A percentile compares a stretch with the other conserved stretches of the same genome.
Evolutionary conservation across 345 rosid species (phyloP).

Genomic region (Dovyalis caffra): DNA sequence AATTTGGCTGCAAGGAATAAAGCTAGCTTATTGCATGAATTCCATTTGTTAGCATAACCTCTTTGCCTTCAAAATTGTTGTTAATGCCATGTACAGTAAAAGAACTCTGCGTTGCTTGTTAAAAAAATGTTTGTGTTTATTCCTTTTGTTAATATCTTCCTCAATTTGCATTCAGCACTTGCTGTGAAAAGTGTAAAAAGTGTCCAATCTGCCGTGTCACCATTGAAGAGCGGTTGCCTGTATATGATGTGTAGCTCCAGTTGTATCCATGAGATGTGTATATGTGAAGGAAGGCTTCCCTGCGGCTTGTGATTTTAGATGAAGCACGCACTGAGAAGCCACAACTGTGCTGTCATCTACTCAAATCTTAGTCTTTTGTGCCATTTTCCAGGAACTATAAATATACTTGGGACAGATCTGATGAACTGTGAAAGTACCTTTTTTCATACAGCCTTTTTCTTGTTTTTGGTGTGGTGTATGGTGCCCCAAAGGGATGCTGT

Average conservation of each 20-base stretch:
- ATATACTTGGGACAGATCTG: not conserved
- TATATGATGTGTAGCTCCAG: constrained; percentile 60
- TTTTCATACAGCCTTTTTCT: not conserved
- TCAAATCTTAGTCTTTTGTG: not conserved
- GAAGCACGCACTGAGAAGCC: constrained; percentile 42
- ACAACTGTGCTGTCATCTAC: not conserved
- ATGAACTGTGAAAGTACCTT: not conserved
- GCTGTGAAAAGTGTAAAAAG: constrained; percentile 86
- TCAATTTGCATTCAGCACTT: constrained; percentile 46
- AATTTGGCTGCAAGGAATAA: too few relatives aligned
- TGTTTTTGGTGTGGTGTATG: not conserved
- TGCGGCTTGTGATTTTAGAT: constrained; percentile 42
- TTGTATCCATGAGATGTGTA: not conserved
- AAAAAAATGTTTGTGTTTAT: not conserved
- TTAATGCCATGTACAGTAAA: not conserved
- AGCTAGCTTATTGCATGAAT: too few relatives aligned
- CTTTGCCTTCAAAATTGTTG: not conserved
- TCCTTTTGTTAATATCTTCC: not conserved
- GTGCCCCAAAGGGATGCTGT: not conserved
- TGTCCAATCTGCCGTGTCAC: constrained; percentile 79
- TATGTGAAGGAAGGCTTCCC: constrained; percentile 6
- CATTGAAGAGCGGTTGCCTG: constrained; percentile 65
- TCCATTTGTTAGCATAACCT: too few relatives aligned
- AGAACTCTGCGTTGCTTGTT: not conserved
- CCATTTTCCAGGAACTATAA: constrained; percentile 6